phyloP scores from a whole-genome alignment of 23 red algal species.

The Agarophyton chilense region DNA sequence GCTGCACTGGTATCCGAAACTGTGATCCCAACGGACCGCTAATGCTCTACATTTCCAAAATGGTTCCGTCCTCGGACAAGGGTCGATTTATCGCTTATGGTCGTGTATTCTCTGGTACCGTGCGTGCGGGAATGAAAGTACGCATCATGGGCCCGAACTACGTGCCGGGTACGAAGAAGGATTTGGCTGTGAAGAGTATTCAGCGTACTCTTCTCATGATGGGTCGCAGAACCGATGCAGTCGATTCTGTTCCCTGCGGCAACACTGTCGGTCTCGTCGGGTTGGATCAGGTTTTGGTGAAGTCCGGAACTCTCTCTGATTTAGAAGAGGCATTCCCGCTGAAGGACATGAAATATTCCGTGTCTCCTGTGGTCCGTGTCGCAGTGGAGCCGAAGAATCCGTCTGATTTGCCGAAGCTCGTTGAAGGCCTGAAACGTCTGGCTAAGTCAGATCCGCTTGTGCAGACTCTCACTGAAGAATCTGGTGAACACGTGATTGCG shows the following conservation, averaged over 20 bases:
- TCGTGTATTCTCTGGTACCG: constrained; percentile 97
- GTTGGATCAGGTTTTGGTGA: constrained; percentile 92
- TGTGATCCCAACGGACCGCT: constrained; percentile 98
- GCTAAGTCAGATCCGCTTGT: constrained; percentile 99
- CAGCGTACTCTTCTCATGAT: constrained; percentile 99
- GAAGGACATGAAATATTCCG: constrained; percentile 99
- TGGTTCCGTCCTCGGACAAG: constrained; percentile 98
- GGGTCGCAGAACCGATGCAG: constrained; percentile 91
- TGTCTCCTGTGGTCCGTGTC: constrained; percentile 98
- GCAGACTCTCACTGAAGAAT: constrained; percentile 91
- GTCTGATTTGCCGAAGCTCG: constrained; percentile 93
- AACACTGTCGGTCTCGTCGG: constrained; percentile 99
- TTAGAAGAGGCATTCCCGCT: constrained; percentile 96
- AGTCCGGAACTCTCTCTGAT: constrained; percentile 95
- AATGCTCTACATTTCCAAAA: constrained; percentile 99
- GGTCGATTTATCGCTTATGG: constrained; percentile 98
- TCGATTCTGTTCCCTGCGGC: constrained; percentile 96
- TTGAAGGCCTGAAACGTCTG: constrained; percentile 99
- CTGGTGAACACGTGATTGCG: constrained; percentile 98
- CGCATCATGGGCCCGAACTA: constrained; percentile 99
- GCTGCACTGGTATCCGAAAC: constrained; percentile 96
- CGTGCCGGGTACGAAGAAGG: constrained; percentile 97
- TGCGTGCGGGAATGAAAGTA: constrained; percentile 94
- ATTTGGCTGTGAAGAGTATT: constrained; percentile 93
- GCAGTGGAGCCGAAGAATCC: constrained; percentile 99